Evolutionary conservation across 345 rosid species (phyloP).

Genomic region (Aegle marmelos): DNA sequence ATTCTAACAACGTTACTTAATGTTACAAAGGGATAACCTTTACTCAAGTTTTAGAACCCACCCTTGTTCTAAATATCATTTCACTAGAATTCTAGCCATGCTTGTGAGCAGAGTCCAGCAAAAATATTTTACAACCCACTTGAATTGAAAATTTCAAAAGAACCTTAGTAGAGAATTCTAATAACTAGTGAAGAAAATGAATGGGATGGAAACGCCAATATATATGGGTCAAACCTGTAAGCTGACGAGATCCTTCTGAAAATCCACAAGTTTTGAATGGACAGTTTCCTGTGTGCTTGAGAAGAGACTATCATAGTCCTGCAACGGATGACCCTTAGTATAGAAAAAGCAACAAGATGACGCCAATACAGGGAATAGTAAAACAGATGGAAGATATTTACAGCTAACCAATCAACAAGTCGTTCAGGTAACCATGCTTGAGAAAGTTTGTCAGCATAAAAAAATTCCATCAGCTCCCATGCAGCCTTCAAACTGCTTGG

Average conservation of each 20-base stretch:
- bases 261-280: slow-evolving; percentile 71
- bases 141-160: neutral
- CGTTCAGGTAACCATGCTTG: slow-evolving; percentile 82
- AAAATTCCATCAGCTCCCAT: slow-evolving; percentile 92
- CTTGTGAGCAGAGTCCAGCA: neutral
- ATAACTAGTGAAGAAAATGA: neutral
- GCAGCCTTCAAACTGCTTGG: slow-evolving; percentile 83
- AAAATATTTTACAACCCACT: neutral
- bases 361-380: neutral
- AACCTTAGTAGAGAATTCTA: neutral
- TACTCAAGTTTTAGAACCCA: neutral
- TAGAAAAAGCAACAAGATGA: slow-evolving; percentile 4
- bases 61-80: neutral
- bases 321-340: slow-evolving; percentile 23
- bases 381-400: slow-evolving; percentile 41
- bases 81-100: neutral
- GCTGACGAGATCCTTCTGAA: slow-evolving; percentile 63
- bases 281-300: slow-evolving; percentile 53
- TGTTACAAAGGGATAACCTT: neutral
- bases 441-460: slow-evolving; percentile 72
- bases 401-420: slow-evolving; percentile 91
- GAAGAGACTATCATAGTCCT: slow-evolving; percentile 82
- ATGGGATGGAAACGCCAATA: neutral
- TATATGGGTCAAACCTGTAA: slow-evolving; percentile 57
- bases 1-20: neutral